Evolutionary conservation across 495 filamentous ascomycete genomes (phyloP).

Genomic region (Lepidopterella palustris): DNA sequence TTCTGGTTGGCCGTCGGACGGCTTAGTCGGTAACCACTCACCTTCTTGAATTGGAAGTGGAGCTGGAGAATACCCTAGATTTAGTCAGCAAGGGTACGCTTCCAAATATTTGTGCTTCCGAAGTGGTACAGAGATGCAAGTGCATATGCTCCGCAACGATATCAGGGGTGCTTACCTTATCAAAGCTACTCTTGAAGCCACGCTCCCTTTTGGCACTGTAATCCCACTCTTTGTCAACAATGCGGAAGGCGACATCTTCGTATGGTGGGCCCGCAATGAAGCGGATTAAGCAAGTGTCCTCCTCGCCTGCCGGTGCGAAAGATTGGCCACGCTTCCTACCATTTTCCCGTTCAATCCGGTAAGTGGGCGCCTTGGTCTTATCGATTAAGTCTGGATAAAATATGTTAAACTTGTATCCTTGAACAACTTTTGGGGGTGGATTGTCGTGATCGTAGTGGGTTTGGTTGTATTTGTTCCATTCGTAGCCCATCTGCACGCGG

Average conservation of each 20-base stretch:
- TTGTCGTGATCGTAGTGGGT: constrained; percentile 99
- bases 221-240: constrained; percentile 99
- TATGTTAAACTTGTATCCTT: constrained; percentile 99
- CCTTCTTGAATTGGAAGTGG: constrained; percentile 96
- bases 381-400: constrained; percentile 99
- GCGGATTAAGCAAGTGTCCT: constrained; percentile 93
- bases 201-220: constrained; percentile 93
- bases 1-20: background rate
- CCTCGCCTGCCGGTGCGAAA: constrained; percentile 90
- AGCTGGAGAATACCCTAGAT: constrained; percentile 85
- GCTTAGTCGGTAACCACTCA: constrained; percentile 28
- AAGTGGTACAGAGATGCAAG: background rate
- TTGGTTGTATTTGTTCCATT: constrained; percentile 99
- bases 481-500: constrained; percentile 96
- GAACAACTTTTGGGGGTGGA: constrained; percentile 94
- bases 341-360: constrained; percentile 86
- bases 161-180: constrained; percentile 67
- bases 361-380: constrained; percentile 88
- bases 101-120: constrained; percentile 3
- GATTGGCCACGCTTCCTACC: constrained; percentile 85
- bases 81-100: constrained; percentile 22
- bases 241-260: constrained; percentile 93
- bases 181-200: constrained; percentile 93
- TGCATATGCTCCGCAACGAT: background rate
- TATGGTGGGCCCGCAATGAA: constrained; percentile 96